A percentile compares a stretch with the other conserved stretches of the same genome.
Evolutionary conservation across 2,329 filamentous ascomycete genomes (phyloP).

Genomic region (Ambrosiella beaveri): DNA sequence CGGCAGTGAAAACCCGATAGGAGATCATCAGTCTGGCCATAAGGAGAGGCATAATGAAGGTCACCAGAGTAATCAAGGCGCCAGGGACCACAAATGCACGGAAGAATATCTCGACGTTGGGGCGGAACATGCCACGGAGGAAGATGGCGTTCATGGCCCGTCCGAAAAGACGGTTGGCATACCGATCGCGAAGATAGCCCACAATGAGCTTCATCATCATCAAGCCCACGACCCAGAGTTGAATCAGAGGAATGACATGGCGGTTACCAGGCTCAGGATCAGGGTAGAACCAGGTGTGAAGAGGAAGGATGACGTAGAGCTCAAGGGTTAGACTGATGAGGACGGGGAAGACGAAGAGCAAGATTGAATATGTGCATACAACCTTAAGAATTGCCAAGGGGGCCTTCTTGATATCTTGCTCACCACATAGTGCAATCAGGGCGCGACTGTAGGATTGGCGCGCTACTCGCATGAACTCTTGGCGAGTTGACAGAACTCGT

Average conservation of each 20-base stretch:
- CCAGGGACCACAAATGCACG: constrained; percentile 73
- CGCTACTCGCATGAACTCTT: constrained; percentile 15
- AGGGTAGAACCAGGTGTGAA: constrained; percentile 58
- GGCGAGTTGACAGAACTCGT: constrained; percentile 18
- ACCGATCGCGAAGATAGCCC: constrained; percentile 21
- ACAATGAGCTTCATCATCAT: constrained; percentile 71
- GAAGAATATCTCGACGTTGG: constrained; percentile 63
- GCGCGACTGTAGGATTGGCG: background rate
- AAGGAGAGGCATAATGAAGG: constrained; percentile 43
- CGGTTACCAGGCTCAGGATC: constrained; percentile 16
- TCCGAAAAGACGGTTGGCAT: constrained; percentile 42
- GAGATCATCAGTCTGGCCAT: constrained; percentile 19
- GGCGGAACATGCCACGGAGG: constrained; percentile 58
- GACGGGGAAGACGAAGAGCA: constrained; percentile 65
- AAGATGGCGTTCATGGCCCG: constrained; percentile 59
- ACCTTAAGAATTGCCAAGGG: constrained; percentile 23
- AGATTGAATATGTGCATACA: constrained; percentile 56
- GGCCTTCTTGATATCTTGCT: background rate
- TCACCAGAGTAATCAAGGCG: constrained; percentile 38
- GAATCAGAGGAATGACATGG: constrained; percentile 72
- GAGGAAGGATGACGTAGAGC: constrained; percentile 71
- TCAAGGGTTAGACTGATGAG: constrained; percentile 67
- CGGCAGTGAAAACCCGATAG: constrained; percentile 8
- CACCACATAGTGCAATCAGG: background rate
- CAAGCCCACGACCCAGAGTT: constrained; percentile 85